Conservation (phyloP, 176 grass and related monocot genomes). For the bread wheat (Triticum aestivum) region DNA sequence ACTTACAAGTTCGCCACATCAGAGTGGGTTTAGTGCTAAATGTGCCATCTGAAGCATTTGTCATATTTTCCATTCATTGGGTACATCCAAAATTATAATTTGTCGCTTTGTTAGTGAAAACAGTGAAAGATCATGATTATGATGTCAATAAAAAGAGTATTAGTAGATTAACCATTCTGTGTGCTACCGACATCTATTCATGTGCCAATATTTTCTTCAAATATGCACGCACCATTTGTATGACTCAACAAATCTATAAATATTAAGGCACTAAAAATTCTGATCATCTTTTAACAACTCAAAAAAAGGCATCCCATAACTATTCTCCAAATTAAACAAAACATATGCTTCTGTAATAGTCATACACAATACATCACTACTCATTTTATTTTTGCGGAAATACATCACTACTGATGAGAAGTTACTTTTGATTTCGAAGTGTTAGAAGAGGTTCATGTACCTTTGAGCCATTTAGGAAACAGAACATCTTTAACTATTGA, state of each 20-base stretch:
- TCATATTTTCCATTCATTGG: neutral
- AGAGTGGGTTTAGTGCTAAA: neutral
- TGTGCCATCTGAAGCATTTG: neutral
- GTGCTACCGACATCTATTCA: neutral
- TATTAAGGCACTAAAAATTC: neutral
- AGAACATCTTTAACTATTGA: neutral
- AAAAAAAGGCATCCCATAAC: neutral
- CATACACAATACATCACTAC: neutral
- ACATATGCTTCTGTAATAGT: neutral
- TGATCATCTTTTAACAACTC: neutral
- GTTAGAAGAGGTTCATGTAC: neutral
- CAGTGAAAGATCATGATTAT: neutral
- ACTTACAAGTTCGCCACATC: neutral
- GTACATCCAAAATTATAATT: neutral
- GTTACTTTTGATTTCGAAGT: neutral
- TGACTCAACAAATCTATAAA: neutral
- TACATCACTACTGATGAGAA: neutral
- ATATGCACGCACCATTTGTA: neutral
- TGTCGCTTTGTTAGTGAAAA: neutral
- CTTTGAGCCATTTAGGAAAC: neutral
- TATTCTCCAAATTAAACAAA: neutral
- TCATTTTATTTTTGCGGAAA: neutral
- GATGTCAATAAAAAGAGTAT: no score
- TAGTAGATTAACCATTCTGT: no score
- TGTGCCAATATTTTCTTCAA: neutral